Evolutionary conservation across 1,139 yeast genomes (phyloP).

Genomic region (Ogataea hybrid): DNA sequence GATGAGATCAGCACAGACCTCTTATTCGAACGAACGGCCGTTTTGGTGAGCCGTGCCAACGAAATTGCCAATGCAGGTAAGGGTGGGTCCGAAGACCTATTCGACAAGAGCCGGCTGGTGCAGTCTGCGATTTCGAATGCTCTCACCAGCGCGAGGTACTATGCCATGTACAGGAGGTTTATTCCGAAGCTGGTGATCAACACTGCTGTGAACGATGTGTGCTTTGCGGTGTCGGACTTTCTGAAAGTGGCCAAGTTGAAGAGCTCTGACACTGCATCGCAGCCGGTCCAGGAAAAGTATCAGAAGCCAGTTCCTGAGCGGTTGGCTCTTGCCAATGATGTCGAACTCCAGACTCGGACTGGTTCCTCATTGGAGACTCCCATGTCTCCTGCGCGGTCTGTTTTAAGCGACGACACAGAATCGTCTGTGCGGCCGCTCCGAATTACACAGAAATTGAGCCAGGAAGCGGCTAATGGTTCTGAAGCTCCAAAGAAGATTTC

Average conservation of each 20-base stretch:
- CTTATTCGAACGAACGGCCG: slow-evolving; percentile 55
- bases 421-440: slow-evolving; percentile 57
- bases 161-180: slow-evolving; percentile 57
- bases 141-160: slow-evolving; percentile 78
- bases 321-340: neutral
- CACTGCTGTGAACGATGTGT: slow-evolving; percentile 74
- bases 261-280: neutral
- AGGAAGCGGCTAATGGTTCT: slow-evolving; percentile 8
- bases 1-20: slow-evolving; percentile 37
- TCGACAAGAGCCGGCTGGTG: slow-evolving; percentile 20
- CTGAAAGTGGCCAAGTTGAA: slow-evolving; percentile 53
- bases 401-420: slow-evolving; percentile 26
- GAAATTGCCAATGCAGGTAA: slow-evolving; percentile 36
- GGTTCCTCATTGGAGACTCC: neutral
- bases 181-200: slow-evolving; percentile 74
- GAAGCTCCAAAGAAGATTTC: slow-evolving; percentile 4
- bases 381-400: slow-evolving; percentile 10
- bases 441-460: slow-evolving; percentile 47
- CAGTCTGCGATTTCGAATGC: slow-evolving; percentile 75
- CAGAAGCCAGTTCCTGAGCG: neutral
- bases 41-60: slow-evolving; percentile 47
- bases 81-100: slow-evolving; percentile 33
- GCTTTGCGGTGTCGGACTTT: slow-evolving; percentile 72
- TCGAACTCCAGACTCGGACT: neutral
- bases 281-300: neutral